These are phyloP conservation scores for Teunomyces barrocoloradensis DNA, from an alignment of 805 yeast genomes.

Conservation along the genomic window DNA sequence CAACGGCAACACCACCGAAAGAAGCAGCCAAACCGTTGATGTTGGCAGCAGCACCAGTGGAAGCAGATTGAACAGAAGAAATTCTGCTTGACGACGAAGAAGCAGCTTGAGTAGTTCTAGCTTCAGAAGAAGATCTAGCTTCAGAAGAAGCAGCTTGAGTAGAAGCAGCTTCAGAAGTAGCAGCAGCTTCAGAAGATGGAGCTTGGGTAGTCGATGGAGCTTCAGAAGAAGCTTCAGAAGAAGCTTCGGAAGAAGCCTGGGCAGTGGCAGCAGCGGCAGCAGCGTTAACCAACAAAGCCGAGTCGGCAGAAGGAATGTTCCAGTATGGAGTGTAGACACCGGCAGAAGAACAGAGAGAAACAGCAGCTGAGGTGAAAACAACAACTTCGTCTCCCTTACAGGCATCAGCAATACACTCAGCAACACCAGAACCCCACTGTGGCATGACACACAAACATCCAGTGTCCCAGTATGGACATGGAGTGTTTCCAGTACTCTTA, in stretches of 20 bases:
- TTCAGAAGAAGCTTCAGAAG: conserved; percentile 1
- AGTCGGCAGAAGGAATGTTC: conserved; percentile 45
- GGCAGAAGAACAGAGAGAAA: conserved; percentile 38
- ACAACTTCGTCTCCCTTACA: conserved; percentile 38
- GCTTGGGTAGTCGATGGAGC: conserved; percentile 2
- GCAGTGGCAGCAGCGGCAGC: conserved; percentile 15
- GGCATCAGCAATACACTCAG: conserved; percentile 37
- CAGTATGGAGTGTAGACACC: conserved; percentile 38
- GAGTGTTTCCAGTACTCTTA: conserved; percentile 36
- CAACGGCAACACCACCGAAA: conserved; percentile 9
- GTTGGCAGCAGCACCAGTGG: conserved; percentile 8
- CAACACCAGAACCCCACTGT: conserved; percentile 44
- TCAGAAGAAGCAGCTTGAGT: conserved; percentile 6
- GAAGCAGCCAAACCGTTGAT: conserved; percentile 9
- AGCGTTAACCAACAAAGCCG: conserved; percentile 27
- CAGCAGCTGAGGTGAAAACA: conserved; percentile 41
- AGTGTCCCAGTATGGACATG: conserved; percentile 54
- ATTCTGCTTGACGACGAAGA: conserved; percentile 17
- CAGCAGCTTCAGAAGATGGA: background rate
- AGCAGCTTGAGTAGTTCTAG: conserved; percentile 4
- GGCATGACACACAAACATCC: conserved; percentile 52
- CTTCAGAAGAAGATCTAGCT: conserved; percentile 5
- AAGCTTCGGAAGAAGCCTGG: conserved; percentile 6
- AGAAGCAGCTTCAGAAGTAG: conserved; percentile 2
- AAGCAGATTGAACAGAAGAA: conserved; percentile 8